Evolutionary conservation across 2,329 filamentous ascomycete genomes (phyloP), one percentile per base, ranked within the genome.

Genomic region (Fusarium siculi): DNA sequence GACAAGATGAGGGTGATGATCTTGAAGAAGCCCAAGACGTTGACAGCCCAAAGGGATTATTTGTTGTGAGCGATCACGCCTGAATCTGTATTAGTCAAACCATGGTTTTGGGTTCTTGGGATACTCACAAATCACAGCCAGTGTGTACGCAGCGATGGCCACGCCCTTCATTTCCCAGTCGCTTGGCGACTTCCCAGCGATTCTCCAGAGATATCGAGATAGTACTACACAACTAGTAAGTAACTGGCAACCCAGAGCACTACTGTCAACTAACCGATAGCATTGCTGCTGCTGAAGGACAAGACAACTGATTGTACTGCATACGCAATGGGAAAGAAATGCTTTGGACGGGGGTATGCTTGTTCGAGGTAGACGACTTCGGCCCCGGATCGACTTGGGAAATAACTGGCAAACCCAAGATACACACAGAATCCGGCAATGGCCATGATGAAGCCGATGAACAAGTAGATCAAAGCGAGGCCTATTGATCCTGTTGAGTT

Each of bases 281-380:
- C 86, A 77, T 93, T 93, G 47, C 89, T 88, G 72, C 89, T 91
- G 71, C 88, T 89, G 70, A 93, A 93, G 0, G 90, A 92, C 15
- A 93, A 81, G 3, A 91, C 78, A 5, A 93, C 89, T 0, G 87
- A 86, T 75, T 91, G 89, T 7, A 92, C 86, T 0, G 91, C 91
- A 77, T 91, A 93, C 0, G 89, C 84, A 1, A 89, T 88, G 0
- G 91, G 90, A 54, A 93, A 89, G 66, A 93, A 85, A 75, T 89
- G 91, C 59, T 85, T 87, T 0, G 91, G 91, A 4, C 89, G 85
- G 1, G 90, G 90, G 68, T 87, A 93, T 0, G 90, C 88, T 76
- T 93, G 91, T 74, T 93, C 91, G 1, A 93, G 84, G 70, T 92
- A 93, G 0, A 91, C 91, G 0, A 91, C 90, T 75, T 93, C 90